Conservation (phyloP, 164 flowering plant genomes). For the Umbellularia californica region DNA sequence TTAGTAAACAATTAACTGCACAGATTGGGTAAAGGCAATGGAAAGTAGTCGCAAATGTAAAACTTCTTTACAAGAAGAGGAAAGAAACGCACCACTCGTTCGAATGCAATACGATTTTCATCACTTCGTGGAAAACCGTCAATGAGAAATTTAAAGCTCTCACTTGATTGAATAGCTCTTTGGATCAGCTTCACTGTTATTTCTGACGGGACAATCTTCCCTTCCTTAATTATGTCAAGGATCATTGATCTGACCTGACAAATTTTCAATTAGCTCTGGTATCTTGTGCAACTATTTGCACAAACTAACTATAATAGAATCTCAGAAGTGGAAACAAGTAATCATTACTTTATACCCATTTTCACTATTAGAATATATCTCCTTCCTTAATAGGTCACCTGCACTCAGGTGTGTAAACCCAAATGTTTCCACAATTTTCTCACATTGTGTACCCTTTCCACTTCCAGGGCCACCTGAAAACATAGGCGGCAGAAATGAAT, state of each 20-base stretch:
- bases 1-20: background rate
- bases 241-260: slow-evolving; percentile 59
- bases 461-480: slow-evolving; percentile 92
- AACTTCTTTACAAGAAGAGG: slow-evolving; percentile 3
- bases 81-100: slow-evolving; percentile 63
- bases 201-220: slow-evolving; percentile 87
- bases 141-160: slow-evolving; percentile 63
- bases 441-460: slow-evolving; percentile 93
- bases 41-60: background rate
- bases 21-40: background rate
- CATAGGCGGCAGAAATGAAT: slow-evolving; percentile 1
- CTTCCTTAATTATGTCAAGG: slow-evolving; percentile 67
- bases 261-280: background rate
- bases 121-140: slow-evolving; percentile 97
- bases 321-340: background rate
- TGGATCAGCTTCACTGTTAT: slow-evolving; percentile 71
- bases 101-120: slow-evolving; percentile 87
- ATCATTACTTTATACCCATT: slow-evolving; percentile 44
- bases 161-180: slow-evolving; percentile 61
- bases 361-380: slow-evolving; percentile 59
- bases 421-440: slow-evolving; percentile 61
- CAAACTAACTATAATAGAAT: slow-evolving; percentile 4
- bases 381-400: slow-evolving; percentile 76
- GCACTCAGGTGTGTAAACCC: slow-evolving; percentile 89
- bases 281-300: background rate